A percentile compares a stretch with the other conserved stretches of the same genome.
phyloP scores from a whole-genome alignment of 371 early-diverging fungal species.

The Rhizopus delemar region DNA sequence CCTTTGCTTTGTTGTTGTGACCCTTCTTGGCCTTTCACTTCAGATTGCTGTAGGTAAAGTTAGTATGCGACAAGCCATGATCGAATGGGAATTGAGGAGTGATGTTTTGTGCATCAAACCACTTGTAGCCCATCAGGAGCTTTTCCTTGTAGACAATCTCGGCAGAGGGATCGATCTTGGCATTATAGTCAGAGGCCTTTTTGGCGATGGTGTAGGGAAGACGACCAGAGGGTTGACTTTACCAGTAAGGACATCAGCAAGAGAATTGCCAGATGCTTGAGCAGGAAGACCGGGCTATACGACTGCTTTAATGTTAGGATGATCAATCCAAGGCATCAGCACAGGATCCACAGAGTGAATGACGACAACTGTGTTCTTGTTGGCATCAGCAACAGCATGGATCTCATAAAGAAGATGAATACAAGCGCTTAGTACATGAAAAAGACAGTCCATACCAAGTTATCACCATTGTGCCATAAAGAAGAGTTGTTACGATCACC shows the following conservation, averaged over 20 bases:
- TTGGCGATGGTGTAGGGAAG: conserved; percentile 61
- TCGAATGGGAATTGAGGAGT: conserved; percentile 62
- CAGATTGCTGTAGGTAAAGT: conserved; percentile 46
- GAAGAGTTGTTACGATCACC: no score
- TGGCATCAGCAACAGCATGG: conserved; percentile 52
- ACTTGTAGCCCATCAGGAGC: conserved; percentile 9
- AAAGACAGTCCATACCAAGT: no score
- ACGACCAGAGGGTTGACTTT: conserved; percentile 54
- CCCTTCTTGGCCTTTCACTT: no score
- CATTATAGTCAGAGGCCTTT: conserved; percentile 35
- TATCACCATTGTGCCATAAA: no score
- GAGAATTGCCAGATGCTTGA: conserved; percentile 60
- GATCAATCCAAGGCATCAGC: conserved; percentile 57
- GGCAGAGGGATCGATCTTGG: conserved; percentile 17
- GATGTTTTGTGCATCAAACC: conserved; percentile 34
- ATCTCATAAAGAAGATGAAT: conserved; percentile 28
- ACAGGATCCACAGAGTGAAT: conserved; percentile 37
- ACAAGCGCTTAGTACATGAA: no score
- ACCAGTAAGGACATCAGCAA: conserved; percentile 60
- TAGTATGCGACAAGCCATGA: conserved; percentile 62
- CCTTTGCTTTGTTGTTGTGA: no score
- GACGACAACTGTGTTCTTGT: conserved; percentile 54
- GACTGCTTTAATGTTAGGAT: conserved; percentile 59
- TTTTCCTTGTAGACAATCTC: no score
- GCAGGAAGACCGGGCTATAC: conserved; percentile 62